Evolutionary conservation across 495 filamentous ascomycete genomes (phyloP), one percentile per base, ranked within the genome.

Genomic region (Penicillium psychrofluorescens): DNA sequence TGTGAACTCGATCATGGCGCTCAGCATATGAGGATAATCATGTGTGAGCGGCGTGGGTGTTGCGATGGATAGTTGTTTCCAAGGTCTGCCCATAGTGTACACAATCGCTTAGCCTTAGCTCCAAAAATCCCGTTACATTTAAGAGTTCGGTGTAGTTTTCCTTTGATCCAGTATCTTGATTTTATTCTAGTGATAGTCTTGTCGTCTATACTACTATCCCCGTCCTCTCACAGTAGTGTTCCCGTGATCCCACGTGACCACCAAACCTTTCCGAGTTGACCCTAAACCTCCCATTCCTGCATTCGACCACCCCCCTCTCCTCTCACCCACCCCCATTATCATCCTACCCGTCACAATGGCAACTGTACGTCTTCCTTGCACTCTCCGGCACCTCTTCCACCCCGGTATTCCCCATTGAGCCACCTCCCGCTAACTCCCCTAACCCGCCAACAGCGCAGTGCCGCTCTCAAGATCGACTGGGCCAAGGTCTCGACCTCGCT

Each of bases 401-500:
- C 34, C 12, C 45, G 31, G 49, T 54, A 14, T 38, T 27, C 36
- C 33, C 36, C 30, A 45, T 53, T 48, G 36, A 42, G 29, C 36
- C 14, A 37, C 16, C n/a, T 32, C 37, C 40, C 45, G 42, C 38
- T 13, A 40, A 43, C 51, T 55, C 52, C 60, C 61, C 63, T 61
- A 66, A 57, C 43, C 43, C 49, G 49, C 54, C 40, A 49, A 67
- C 76, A 97, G 92, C 85, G 90, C 77, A 92, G 88, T 81, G 91
- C 92, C 75, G 90, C 94, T 74, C 81, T 91, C 71, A 99, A 95
- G 81, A 82, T 99, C 79, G 92, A 99, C 81, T 99, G 94, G 94
- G 77, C 75, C 71, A 88, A 88, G 73, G 79, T 97, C 62, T 81
- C 82, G 67, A 80, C 76, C 66, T 90, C 88, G 58, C 89, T 99